phyloP scores from a whole-genome alignment of 2,329 filamentous ascomycete genomes.

The Zopfia rhizophila region DNA sequence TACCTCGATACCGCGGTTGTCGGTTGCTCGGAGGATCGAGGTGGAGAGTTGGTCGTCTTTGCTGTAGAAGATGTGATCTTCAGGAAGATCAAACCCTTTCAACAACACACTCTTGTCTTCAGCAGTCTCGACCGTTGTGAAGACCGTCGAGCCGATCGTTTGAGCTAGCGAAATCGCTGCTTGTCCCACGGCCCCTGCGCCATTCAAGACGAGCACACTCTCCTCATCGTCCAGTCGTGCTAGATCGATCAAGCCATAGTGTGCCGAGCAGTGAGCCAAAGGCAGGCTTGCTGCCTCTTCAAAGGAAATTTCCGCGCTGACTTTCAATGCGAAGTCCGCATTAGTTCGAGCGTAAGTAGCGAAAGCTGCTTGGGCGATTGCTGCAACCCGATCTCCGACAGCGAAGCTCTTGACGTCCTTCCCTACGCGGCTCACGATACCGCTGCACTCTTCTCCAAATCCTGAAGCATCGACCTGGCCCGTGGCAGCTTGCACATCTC shows the following conservation, averaged over 20 bases:
- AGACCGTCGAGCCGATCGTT: constrained; percentile 33
- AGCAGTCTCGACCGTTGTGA: constrained; percentile 34
- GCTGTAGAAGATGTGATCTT: constrained; percentile 44
- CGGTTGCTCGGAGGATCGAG: constrained; percentile 35
- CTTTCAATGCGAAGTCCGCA: constrained; percentile 27
- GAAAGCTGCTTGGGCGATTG: constrained; percentile 30
- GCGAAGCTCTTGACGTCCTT: constrained; percentile 25
- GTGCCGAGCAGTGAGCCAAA: constrained; percentile 33
- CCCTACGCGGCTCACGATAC: constrained; percentile 27
- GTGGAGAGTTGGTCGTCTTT: constrained; percentile 36
- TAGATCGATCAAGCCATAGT: constrained; percentile 41
- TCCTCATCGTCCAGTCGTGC: constrained; percentile 45
- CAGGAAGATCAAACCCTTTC: constrained; percentile 29
- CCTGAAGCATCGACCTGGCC: constrained; percentile 35
- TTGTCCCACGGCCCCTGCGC: constrained; percentile 40
- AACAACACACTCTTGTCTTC: constrained; percentile 35
- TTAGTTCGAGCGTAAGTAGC: constrained; percentile 31
- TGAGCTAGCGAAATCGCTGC: constrained; percentile 39
- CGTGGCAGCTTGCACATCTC: constrained; percentile 23
- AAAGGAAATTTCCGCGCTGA: constrained; percentile 35
- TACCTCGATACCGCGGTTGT: constrained; percentile 47
- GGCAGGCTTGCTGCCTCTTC: constrained; percentile 34
- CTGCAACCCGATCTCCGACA: constrained; percentile 38
- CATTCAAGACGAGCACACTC: constrained; percentile 42
- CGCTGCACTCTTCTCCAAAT: constrained; percentile 31